Conservation (phyloP, 306 rosid genomes). For the Luffa aegyptiaca region DNA sequence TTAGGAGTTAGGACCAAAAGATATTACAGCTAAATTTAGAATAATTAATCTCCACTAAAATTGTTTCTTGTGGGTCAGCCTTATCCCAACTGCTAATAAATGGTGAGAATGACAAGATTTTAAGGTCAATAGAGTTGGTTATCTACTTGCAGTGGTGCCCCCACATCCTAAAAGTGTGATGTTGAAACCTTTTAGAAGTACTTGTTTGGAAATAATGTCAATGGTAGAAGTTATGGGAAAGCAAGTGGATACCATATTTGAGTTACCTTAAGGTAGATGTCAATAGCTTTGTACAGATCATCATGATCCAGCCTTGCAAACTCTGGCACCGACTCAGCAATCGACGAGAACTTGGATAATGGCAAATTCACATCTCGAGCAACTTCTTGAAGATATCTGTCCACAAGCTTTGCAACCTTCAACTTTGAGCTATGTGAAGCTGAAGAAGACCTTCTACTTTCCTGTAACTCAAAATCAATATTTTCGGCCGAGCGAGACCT, state of each 20-base stretch:
- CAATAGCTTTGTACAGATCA: slow-evolving; percentile 90
- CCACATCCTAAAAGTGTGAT: slow-evolving; percentile 44
- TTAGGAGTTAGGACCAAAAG: background rate
- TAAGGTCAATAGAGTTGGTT: slow-evolving; percentile 87
- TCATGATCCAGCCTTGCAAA: slow-evolving; percentile 95
- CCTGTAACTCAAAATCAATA: slow-evolving; percentile 80
- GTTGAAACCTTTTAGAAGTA: slow-evolving; percentile 20
- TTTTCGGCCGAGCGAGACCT: slow-evolving; percentile 94
- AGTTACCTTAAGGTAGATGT: slow-evolving; percentile 83
- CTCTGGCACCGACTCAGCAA: slow-evolving; percentile 79
- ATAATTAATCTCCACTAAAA: slow-evolving; percentile 12
- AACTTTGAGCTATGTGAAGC: slow-evolving; percentile 87
- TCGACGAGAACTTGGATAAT: slow-evolving; percentile 55
- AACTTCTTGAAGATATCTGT: slow-evolving; percentile 78
- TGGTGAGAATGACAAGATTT: slow-evolving; percentile 52
- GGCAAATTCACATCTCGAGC: slow-evolving; percentile 68
- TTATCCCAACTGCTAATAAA: slow-evolving; percentile 38
- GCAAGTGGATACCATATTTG: background rate
- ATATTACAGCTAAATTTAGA: background rate
- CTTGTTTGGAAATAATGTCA: slow-evolving; percentile 7
- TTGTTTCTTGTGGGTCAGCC: slow-evolving; percentile 46
- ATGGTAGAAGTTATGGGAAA: slow-evolving; percentile 16
- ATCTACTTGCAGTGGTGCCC: slow-evolving; percentile 43
- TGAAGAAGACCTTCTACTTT: slow-evolving; percentile 85
- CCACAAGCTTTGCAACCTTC: slow-evolving; percentile 87